A percentile compares a stretch with the other conserved stretches of the same genome.
Evolutionary conservation across 129 eudicot species (phyloP).

Genomic region (Mikania micrantha): DNA sequence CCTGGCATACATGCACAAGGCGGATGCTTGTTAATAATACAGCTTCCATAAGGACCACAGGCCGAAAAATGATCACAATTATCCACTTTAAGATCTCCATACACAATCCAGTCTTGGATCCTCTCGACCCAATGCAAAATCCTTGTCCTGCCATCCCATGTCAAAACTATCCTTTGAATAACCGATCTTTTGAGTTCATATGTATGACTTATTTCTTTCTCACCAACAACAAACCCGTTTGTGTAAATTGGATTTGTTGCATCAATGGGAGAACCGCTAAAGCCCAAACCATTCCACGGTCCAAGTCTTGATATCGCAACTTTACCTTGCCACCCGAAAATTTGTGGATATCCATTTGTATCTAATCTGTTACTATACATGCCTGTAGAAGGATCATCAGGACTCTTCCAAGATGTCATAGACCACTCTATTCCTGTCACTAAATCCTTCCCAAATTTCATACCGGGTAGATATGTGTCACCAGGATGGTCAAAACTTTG

Average conservation of each 20-base stretch:
- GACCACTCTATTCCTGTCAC: slow-evolving; percentile 20
- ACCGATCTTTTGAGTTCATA: not conserved
- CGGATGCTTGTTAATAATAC: slow-evolving; percentile 16
- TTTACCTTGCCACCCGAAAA: not conserved
- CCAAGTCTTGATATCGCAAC: slow-evolving; percentile 7
- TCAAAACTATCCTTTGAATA: not conserved
- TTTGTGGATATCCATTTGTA: slow-evolving; percentile 16
- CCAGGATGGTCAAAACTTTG: slow-evolving; percentile 24
- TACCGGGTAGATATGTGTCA: slow-evolving; percentile 14
- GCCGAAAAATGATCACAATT: slow-evolving; percentile 14
- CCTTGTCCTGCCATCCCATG: not conserved
- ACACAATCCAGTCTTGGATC: slow-evolving; percentile 4
- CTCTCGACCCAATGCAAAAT: slow-evolving; percentile 5
- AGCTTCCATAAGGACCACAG: slow-evolving; percentile 34
- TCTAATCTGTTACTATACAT: not conserved
- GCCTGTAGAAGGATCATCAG: slow-evolving; percentile 22
- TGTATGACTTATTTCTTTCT: slow-evolving; percentile 17
- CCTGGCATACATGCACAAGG: slow-evolving; percentile 23
- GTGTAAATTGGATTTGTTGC: not conserved
- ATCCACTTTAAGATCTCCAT: not conserved
- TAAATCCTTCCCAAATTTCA: slow-evolving; percentile 16
- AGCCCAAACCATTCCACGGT: slow-evolving; percentile 39
- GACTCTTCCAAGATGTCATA: slow-evolving; percentile 21
- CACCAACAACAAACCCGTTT: slow-evolving; percentile 1
- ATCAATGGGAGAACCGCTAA: slow-evolving; percentile 9